Base-by-base conservation (phyloP, 441 rosid genomes). In the Mallotus japonicus region DNA sequence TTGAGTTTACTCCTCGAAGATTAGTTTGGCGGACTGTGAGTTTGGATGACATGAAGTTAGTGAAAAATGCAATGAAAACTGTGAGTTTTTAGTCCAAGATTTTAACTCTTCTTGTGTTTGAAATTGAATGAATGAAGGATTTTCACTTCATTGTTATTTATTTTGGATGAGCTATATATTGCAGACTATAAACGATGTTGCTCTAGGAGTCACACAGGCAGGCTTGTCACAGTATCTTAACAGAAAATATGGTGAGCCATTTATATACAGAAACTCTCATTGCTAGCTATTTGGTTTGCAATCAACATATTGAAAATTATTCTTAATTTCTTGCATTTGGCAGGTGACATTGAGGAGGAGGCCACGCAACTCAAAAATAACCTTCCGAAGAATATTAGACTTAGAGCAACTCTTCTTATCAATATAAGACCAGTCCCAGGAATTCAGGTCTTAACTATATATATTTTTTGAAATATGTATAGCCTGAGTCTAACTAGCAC, bases 141-240 rank as follows among this genome's bases (percentile, higher is more conserved):
- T 44, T 44, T 10, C 2, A 10, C 11, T 44, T 10, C 7, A 10
- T 9, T 6, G 0, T 44, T 44, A 44, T 44, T 44, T 44, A 44
- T 44, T 44, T 44, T 44, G 9, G 22, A 47, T 59, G 67, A 24
- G 8, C 17, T 40, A 11, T n/a, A 34, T 19, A 40, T 61, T 71
- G 68, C 82, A 86, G 87, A 84, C 86, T 2, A 72, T 84, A 66
- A 86, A 84, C 44, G 84, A 84, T 37, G 86, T 86, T 34, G 80
- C 80, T 28, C 44, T 83, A 32, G 89, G 85, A 54, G 62, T 83
- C 24, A 81, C 86, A 51, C 89, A 83, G 66, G 86, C 86, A 61
- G 87, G 84, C 24, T 60, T 86, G 65, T 86, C 86, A 13, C 79
- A 69, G 15, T 81, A 81, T 75, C 81, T 84, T 55, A 76, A 61